Conservation (phyloP, 2,329 filamentous ascomycete species). For the Hymenoscyphus scutula region DNA sequence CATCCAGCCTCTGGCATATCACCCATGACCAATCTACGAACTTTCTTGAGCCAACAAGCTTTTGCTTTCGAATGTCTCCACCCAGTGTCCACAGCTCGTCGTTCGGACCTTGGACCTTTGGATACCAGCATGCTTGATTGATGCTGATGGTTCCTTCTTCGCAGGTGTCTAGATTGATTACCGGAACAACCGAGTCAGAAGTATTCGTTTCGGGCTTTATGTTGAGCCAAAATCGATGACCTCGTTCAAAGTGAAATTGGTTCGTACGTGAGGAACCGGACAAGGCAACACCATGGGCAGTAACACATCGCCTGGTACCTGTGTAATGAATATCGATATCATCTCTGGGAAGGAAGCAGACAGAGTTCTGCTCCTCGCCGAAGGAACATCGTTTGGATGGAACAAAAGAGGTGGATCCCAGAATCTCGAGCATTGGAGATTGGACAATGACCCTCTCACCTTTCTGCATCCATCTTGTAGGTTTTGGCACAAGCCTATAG, state of each 20-base stretch:
- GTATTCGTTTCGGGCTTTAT: conserved; percentile 11
- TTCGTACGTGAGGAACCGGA: conserved; percentile 15
- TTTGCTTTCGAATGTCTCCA: conserved; percentile 18
- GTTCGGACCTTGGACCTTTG: conserved; percentile 19
- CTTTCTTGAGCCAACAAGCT: conserved; percentile 17
- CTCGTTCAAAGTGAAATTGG: conserved; percentile 20
- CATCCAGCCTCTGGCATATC: conserved; percentile 25
- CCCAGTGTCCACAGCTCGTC: conserved; percentile 28
- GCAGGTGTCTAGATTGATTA: conserved; percentile 29
- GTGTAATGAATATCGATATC: conserved; percentile 28
- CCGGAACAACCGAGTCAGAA: conserved; percentile 16
- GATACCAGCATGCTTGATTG: conserved; percentile 29
- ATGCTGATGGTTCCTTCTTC: conserved; percentile 20
- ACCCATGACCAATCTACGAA: conserved; percentile 22
- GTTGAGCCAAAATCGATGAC: conserved; percentile 28
- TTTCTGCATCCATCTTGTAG: conserved; percentile 24
- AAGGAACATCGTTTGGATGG: conserved; percentile 23
- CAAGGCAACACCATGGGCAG: conserved; percentile 28
- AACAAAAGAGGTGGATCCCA: conserved; percentile 14
- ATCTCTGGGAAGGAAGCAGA: conserved; percentile 24
- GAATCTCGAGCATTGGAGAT: conserved; percentile 23
- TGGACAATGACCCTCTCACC: conserved; percentile 26
- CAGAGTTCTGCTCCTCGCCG: conserved; percentile 23
- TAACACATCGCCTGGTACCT: conserved; percentile 8
- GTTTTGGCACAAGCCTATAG: conserved; percentile 25